Evolutionary conservation across 805 yeast species (phyloP).

Genomic region (Barnettozyma botsteinii): DNA sequence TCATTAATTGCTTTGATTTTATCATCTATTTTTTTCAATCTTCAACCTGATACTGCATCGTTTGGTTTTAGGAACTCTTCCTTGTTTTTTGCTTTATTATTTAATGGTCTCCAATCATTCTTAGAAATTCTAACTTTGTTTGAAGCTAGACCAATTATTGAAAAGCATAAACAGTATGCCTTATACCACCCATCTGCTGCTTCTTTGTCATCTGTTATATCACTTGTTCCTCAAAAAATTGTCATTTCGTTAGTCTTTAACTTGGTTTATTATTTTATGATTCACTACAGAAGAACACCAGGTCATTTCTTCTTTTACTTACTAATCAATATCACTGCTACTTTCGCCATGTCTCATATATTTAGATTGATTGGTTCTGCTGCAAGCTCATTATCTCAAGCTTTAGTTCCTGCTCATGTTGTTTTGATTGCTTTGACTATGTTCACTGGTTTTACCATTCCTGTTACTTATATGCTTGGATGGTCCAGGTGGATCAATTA

Average conservation of each 20-base stretch:
- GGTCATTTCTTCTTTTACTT: conserved; percentile 51
- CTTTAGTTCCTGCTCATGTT: conserved; percentile 52
- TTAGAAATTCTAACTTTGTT: conserved; percentile 49
- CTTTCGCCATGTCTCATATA: conserved; percentile 46
- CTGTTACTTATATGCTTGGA: conserved; percentile 46
- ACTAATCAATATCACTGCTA: conserved; percentile 34
- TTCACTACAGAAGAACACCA: conserved; percentile 41
- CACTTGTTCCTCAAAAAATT: conserved; percentile 59
- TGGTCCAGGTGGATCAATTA: conserved; percentile 62
- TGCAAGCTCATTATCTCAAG: conserved; percentile 39
- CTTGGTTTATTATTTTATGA: conserved; percentile 50
- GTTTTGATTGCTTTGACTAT: conserved; percentile 41
- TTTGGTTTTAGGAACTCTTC: conserved; percentile 53
- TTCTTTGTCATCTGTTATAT: conserved; percentile 53
- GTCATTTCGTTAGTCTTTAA: conserved; percentile 39
- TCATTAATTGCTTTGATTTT: conserved; percentile 45
- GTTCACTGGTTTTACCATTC: conserved; percentile 52
- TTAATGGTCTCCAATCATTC: conserved; percentile 51
- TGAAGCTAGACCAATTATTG: conserved; percentile 53
- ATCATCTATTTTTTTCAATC: conserved; percentile 51
- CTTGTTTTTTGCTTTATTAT: conserved; percentile 58
- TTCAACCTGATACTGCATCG: conserved; percentile 35
- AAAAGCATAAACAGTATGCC: conserved; percentile 66
- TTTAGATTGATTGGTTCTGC: conserved; percentile 47
- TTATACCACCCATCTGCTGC: conserved; percentile 72